Percentiles rank a stretch among this genome's conserved stretches.
phyloP scores from a whole-genome alignment of 148 eudicot species.

The Polygonum maritimum region DNA sequence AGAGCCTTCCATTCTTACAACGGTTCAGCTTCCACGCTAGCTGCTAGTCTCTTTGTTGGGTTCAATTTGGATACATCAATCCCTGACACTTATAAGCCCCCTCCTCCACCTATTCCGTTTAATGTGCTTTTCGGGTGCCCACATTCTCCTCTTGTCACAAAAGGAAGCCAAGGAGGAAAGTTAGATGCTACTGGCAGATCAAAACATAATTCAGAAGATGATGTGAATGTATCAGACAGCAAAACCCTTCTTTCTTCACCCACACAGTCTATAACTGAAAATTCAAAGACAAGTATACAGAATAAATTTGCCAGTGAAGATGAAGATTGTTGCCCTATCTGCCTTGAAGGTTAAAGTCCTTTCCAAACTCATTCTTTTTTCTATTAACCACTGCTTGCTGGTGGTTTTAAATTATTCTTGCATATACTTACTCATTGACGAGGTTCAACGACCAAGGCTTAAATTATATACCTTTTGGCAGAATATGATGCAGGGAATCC shows the following conservation, averaged over 20 bases:
- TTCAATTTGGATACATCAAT: constrained; percentile 62
- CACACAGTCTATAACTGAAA: constrained; percentile 40
- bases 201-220: constrained; percentile 14
- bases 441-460: background rate
- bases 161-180: constrained; percentile 28
- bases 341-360: constrained; percentile 62
- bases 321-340: constrained; percentile 82
- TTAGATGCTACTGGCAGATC: constrained; percentile 21
- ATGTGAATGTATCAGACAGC: constrained; percentile 24
- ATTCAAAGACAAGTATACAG: constrained; percentile 25
- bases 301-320: constrained; percentile 35
- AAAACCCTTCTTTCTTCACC: constrained; percentile 42
- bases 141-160: constrained; percentile 26
- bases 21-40: constrained; percentile 38
- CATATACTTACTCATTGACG: background rate
- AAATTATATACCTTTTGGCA: constrained; percentile 20
- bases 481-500: constrained; percentile 76
- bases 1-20: constrained; percentile 49
- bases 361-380: background rate
- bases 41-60: constrained; percentile 50
- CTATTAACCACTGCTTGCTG: background rate
- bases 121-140: constrained; percentile 61
- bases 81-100: constrained; percentile 71
- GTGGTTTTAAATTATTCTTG: background rate
- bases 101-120: constrained; percentile 87